Evolutionary conservation across 805 yeast genomes (phyloP).

Genomic region (Kockiozyma suomiensis): DNA sequence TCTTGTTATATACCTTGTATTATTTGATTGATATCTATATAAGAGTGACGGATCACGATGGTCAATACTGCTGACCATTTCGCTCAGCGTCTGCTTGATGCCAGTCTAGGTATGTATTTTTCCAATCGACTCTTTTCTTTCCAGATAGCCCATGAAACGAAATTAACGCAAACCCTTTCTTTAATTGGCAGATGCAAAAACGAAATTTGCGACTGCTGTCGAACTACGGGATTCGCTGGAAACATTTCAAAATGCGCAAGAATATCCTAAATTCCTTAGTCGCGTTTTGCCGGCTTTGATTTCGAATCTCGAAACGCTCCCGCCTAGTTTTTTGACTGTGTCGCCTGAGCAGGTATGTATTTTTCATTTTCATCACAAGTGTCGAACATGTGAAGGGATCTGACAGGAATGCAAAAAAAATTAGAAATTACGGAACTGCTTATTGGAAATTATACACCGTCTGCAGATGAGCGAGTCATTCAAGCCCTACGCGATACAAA

Average conservation of each 20-base stretch:
- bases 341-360: slow-evolving; percentile 57
- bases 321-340: slow-evolving; percentile 66
- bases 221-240: slow-evolving; percentile 88
- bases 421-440: slow-evolving; percentile 72
- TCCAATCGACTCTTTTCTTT: neutral
- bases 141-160: too few species aligned
- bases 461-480: slow-evolving; percentile 81
- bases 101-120: slow-evolving; percentile 21
- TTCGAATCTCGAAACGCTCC: slow-evolving; percentile 63
- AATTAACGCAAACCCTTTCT: neutral
- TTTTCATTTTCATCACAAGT: too few species aligned
- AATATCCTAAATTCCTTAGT: slow-evolving; percentile 74
- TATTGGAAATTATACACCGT: slow-evolving; percentile 78
- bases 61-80: slow-evolving; percentile 28
- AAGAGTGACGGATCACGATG: slow-evolving; percentile 12
- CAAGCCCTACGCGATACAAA: slow-evolving; percentile 64
- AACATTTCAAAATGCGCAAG: slow-evolving; percentile 75
- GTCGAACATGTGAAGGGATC: too few species aligned
- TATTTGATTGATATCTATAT: too few species aligned
- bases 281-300: slow-evolving; percentile 71
- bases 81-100: slow-evolving; percentile 32
- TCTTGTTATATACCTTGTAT: too few species aligned
- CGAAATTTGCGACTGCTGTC: slow-evolving; percentile 68
- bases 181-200: slow-evolving; percentile 51
- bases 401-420: too few species aligned